phyloP scores from a whole-genome alignment of 169 alveolate species.

The Eimeria sp. region DNA sequence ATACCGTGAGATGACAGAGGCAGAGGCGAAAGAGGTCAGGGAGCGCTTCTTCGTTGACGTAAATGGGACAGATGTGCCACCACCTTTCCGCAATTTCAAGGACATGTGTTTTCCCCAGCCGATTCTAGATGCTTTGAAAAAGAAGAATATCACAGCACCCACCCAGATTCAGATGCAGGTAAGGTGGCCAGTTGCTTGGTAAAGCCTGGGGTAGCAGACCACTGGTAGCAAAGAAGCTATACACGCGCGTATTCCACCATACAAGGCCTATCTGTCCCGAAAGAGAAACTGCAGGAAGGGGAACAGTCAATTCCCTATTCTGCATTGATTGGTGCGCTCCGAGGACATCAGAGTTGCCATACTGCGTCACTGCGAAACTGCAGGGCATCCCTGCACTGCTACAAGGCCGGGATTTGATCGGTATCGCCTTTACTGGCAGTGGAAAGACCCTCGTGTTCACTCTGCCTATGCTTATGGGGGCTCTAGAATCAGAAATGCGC shows the following conservation, averaged over 20 bases:
- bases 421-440: constrained; percentile 96
- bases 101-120: constrained; percentile 96
- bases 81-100: constrained; percentile 95
- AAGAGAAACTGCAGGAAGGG: not conserved
- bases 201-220: not conserved
- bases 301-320: not conserved
- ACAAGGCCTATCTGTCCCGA: not conserved
- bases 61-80: constrained; percentile 95
- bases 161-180: constrained; percentile 96
- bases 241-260: not conserved
- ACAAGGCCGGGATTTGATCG: constrained; percentile 95
- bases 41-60: constrained; percentile 91
- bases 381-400: constrained; percentile 95
- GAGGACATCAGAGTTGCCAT: not conserved
- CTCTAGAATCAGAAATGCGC: constrained; percentile 93
- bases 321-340: not conserved
- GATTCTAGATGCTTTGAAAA: constrained; percentile 91
- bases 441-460: constrained; percentile 97
- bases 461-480: constrained; percentile 95
- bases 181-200: not conserved
- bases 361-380: not conserved
- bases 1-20: constrained; percentile 82
- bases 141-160: constrained; percentile 94
- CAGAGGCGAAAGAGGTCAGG: constrained; percentile 84
- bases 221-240: not conserved